phyloP scores from a whole-genome alignment of 2,329 filamentous ascomycete species.

The Fusarium sp. region DNA sequence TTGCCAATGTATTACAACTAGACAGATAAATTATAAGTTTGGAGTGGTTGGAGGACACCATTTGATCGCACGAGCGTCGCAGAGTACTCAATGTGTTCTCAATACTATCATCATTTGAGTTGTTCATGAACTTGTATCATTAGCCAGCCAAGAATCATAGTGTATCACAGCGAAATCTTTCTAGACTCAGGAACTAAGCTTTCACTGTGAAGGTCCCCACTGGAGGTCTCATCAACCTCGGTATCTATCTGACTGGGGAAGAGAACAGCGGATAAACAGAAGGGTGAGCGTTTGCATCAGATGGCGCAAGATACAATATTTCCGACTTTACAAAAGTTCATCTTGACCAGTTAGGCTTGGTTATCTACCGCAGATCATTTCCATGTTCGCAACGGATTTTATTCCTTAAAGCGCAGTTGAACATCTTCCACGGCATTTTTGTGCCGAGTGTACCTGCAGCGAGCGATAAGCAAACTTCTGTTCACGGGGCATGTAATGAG shows the following conservation, averaged over 20 bases:
- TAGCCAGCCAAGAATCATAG: no score
- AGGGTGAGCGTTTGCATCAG: no score
- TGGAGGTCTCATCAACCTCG: no score
- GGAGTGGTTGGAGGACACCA: not conserved
- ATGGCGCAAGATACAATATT: not conserved
- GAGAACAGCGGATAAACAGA: not conserved
- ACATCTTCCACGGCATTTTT: constrained; percentile 9
- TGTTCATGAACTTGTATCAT: no score
- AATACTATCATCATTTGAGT: no score
- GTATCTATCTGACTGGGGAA: no score
- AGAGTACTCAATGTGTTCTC: no score
- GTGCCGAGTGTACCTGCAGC: constrained; percentile 6
- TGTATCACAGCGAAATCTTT: no score
- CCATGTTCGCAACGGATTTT: not conserved
- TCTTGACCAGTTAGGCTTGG: not conserved
- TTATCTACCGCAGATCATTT: constrained; percentile 3
- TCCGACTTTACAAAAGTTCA: constrained; percentile 11
- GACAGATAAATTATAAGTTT: accelerated
- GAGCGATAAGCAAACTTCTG: constrained; percentile 2
- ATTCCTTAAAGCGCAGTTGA: not conserved
- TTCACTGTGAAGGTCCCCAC: no score
- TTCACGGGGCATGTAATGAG: not conserved
- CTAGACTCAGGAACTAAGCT: no score
- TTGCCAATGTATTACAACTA: constrained; percentile 4
- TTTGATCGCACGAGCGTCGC: not conserved